Conservation (phyloP, 331 rosid genomes). For the Acacia pycnantha region DNA sequence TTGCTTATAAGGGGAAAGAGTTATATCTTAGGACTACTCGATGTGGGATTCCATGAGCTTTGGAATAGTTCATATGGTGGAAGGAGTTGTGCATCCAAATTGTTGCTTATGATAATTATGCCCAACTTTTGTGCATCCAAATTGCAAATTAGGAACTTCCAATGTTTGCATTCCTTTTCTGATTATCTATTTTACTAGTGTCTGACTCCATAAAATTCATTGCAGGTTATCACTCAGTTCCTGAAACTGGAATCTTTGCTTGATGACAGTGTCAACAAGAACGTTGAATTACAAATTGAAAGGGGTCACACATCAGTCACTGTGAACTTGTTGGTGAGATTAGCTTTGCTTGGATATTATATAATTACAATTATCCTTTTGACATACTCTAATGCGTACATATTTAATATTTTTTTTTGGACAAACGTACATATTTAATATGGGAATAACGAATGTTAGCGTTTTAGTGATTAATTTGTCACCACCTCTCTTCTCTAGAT, state of each 20-base stretch:
- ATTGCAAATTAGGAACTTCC: constrained; percentile 3
- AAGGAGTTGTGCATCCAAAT: constrained; percentile 23
- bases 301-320: constrained; percentile 71
- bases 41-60: background rate
- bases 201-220: constrained; percentile 24
- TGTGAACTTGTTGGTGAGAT: constrained; percentile 69
- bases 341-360: constrained; percentile 19
- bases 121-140: constrained; percentile 8
- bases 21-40: background rate
- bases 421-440: background rate
- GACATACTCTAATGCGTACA: constrained; percentile 5
- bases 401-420: too few species aligned
- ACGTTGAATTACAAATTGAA: constrained; percentile 78
- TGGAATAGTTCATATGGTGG: background rate
- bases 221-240: constrained; percentile 92
- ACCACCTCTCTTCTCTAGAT: constrained; percentile 4
- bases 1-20: background rate
- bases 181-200: background rate
- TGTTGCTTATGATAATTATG: constrained; percentile 18
- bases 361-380: constrained; percentile 17
- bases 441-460: constrained; percentile 11
- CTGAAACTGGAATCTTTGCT: constrained; percentile 84
- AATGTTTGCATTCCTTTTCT: constrained; percentile 13
- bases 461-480: constrained; percentile 14
- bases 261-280: constrained; percentile 81